Base-by-base conservation (phyloP, 2,329 filamentous ascomycete genomes). In the Raffaelea ambrosiae region DNA sequence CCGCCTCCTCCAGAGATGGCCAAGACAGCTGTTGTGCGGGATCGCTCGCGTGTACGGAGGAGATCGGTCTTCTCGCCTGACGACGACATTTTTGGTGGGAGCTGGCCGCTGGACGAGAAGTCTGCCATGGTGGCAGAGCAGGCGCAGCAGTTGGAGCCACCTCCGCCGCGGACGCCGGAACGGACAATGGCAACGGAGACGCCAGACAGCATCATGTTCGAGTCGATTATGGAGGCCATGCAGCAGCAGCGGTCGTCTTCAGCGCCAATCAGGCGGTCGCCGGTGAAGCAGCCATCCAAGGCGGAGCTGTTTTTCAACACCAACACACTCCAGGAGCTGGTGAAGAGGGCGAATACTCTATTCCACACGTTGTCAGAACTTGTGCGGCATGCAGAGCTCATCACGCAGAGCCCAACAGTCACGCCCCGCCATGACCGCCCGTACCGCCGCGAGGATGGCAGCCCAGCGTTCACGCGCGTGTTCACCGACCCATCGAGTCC, bases 261-360 rank as follows among this genome's bases (percentile, higher is more conserved):
- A 2, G 66, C 73, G 41, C 63, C 69, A 10, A 54, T 59, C 18
- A 59, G 59, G 19, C 61, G 59, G 40, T 57, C 62, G 4, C 61
- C 61, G 14, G 48, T 59, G 46, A 63, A 61, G 58, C 51, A 51
- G 5, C 61, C 58, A 11, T 65, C 72, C 40, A 68, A 70, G 44
- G 69, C 72, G 51, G 75, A 75, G 63, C 73, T 84, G 57, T 81
- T 82, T 50, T 84, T 84, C 53, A 81, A 83, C 58, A 84, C 81
- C 5, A 83, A 82, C 53, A 84, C 78, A 60, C 69, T 84, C n/a
- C 79, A 78, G 55, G 77, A 80, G 57, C 66, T 84, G 46, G 81
- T 84, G 35, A 79, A 78, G 59, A 71, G 79, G 50, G 81, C 81
- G 1, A 72, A 76, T 23, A 74, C 77, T 48, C 63, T 84, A 31